Evolutionary conservation across 1,284 basidiomycete species (phyloP), one percentile per base, ranked within the genome.

Genomic region (Cystobasidiaceae sp.): DNA sequence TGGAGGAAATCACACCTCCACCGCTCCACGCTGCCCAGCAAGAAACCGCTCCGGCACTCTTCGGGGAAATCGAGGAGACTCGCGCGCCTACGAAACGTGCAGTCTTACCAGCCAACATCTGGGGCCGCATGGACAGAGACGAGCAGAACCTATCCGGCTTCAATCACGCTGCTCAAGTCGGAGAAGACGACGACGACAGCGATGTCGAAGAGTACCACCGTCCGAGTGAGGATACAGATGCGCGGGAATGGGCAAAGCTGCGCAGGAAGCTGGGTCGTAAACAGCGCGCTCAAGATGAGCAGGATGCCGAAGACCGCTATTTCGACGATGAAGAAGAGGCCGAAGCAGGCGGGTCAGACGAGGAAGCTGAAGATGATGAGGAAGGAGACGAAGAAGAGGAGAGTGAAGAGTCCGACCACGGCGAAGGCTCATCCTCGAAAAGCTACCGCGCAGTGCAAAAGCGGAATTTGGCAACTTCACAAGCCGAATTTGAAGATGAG

Each of bases 241-340:
- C 49, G 34, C 34, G 41, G 21, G 50, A 62, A 19, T 62, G 48
- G 32, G 21, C 44, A 46, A 50, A 55, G 41, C 37, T 58, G 25
- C 37, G 34, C 21, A 46, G 51, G 17, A 34, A 48, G 32, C 37
- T 30, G 27, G 39, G 51, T 4, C 46, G 30, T 30, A 21, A 59
- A 13, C 48, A 55, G 34, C 30, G 43, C 21, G 34, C 43, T 23
- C 28, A 57, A 30, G 54, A 48, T 5, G 55, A 57, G 28, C 41
- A 50, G 44, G 19, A 59, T 28, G n/a, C 25, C 23, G 39, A 55
- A 55, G 32, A 54, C 39, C 34, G 52, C 49, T 62, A 55, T 41
- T 62, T 64, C 48, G 32, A 63, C 46, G 27, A 67, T 46, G 41
- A 67, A 52, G 23, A 63, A 39, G 50, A 67, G 55, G 50, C 51